A percentile compares a stretch with the other conserved stretches of the same genome.
phyloP scores from a whole-genome alignment of 331 rosid genomes.

The Acacia pycnantha region DNA sequence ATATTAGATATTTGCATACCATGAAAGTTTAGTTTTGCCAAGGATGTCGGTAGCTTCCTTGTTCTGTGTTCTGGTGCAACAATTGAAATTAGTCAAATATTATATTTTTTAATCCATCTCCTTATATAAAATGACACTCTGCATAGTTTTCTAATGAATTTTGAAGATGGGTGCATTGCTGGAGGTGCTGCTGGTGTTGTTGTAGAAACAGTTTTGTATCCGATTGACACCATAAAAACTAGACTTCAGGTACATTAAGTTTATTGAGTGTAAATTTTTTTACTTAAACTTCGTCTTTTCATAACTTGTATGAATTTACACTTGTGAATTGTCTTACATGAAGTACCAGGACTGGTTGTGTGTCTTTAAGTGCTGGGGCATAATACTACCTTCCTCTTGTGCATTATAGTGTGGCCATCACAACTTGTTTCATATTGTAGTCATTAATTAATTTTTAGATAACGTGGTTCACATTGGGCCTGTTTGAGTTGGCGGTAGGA shows the following conservation, averaged over 20 bases:
- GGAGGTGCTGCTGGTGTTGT: slow-evolving; percentile 76
- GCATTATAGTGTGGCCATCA: no score
- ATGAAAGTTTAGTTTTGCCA: background rate
- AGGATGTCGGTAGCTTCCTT: background rate
- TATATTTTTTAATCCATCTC: background rate
- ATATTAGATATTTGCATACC: background rate
- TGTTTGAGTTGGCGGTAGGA: no score
- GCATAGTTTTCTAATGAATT: slow-evolving; percentile 1
- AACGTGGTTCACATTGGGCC: no score
- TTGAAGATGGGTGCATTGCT: slow-evolving; percentile 64
- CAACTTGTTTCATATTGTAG: no score
- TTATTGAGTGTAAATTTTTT: background rate
- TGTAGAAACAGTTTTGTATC: slow-evolving; percentile 73
- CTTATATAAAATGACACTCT: background rate
- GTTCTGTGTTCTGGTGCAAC: background rate
- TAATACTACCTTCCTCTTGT: no score
- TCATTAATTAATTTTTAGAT: no score
- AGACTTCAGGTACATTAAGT: slow-evolving; percentile 58
- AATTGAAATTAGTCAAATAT: slow-evolving; percentile 3
- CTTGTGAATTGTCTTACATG: no score
- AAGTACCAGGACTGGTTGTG: no score
- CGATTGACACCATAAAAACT: slow-evolving; percentile 84
- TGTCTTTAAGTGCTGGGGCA: no score
- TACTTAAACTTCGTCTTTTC: background rate
- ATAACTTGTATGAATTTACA: background rate